Conservation (phyloP, 2,329 filamentous ascomycete genomes). For the Xylariaceae sp. region DNA sequence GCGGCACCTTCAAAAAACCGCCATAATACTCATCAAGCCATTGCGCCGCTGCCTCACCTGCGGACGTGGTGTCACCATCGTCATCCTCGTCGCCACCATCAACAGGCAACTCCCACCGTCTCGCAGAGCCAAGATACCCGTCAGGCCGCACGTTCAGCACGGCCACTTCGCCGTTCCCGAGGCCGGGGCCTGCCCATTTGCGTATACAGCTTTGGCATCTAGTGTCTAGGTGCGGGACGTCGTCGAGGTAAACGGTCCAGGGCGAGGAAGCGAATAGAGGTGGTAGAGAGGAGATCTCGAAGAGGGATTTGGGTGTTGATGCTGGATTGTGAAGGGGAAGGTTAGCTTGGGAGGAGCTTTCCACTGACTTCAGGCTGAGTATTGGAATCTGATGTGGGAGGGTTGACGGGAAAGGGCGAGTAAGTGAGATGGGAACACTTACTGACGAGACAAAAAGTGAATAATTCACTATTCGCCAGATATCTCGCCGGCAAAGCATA, state of each 20-base stretch:
- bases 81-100: too few species aligned
- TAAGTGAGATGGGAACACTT: slow-evolving; percentile 32
- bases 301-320: slow-evolving; percentile 22
- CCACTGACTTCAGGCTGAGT: too few species aligned
- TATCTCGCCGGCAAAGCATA: slow-evolving; percentile 66
- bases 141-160: slow-evolving; percentile 26
- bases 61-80: too few species aligned
- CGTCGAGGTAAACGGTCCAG: slow-evolving; percentile 28
- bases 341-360: too few species aligned
- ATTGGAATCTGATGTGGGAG: not conserved
- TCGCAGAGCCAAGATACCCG: slow-evolving; percentile 27
- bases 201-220: slow-evolving; percentile 21
- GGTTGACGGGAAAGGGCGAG: not conserved
- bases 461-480: slow-evolving; percentile 59
- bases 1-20: slow-evolving; percentile 42
- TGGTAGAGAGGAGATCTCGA: slow-evolving; percentile 25
- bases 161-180: slow-evolving; percentile 19
- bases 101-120: slow-evolving; percentile 18
- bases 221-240: slow-evolving; percentile 25
- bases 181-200: slow-evolving; percentile 25
- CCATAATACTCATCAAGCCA: slow-evolving; percentile 53
- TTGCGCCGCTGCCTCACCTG: slow-evolving; percentile 46
- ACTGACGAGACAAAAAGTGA: slow-evolving; percentile 66
- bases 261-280: slow-evolving; percentile 21
- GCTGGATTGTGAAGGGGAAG: slow-evolving; percentile 11